Percentiles rank a stretch among this genome's conserved stretches.
These are phyloP conservation scores for Asterophora lycoperdoides DNA, from an alignment of 768 basidiomycete genomes.

Conservation along the genomic window DNA sequence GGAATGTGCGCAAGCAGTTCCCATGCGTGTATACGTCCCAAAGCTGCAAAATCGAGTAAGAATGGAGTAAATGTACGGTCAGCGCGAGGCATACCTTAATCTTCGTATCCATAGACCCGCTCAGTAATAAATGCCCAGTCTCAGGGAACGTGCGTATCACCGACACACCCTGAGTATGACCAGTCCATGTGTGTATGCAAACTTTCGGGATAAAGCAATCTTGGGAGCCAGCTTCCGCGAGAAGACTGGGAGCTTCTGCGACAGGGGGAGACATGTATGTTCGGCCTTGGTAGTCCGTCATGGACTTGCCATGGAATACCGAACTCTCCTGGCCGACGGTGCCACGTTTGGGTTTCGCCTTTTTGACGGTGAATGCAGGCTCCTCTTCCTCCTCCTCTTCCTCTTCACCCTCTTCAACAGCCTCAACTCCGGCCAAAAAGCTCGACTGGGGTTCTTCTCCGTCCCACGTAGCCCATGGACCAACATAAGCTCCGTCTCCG, in stretches of 20 bases:
- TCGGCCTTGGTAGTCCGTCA: slow-evolving; percentile 96
- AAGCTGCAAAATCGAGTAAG: slow-evolving; percentile 49
- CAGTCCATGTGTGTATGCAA: slow-evolving; percentile 97
- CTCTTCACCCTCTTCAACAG: slow-evolving; percentile 48
- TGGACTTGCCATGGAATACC: slow-evolving; percentile 95
- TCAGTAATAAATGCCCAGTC: slow-evolving; percentile 89
- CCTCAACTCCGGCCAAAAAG: slow-evolving; percentile 63
- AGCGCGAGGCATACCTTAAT: slow-evolving; percentile 66
- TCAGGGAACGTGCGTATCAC: slow-evolving; percentile 89
- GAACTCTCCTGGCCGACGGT: slow-evolving; percentile 86
- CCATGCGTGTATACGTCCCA: slow-evolving; percentile 99
- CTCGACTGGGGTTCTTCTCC: slow-evolving; percentile 67
- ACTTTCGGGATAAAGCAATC: slow-evolving; percentile 94
- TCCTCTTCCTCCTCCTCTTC: slow-evolving; percentile 66
- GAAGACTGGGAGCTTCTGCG: slow-evolving; percentile 82
- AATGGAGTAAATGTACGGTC: not conserved
- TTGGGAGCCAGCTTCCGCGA: slow-evolving; percentile 74
- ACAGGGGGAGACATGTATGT: slow-evolving; percentile 96
- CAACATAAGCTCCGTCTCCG: slow-evolving; percentile 85
- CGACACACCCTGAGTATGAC: slow-evolving; percentile 95
- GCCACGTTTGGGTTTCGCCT: slow-evolving; percentile 75
- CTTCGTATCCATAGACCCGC: slow-evolving; percentile 97
- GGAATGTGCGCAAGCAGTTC: slow-evolving; percentile 94
- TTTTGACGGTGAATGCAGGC: slow-evolving; percentile 55
- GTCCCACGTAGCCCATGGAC: slow-evolving; percentile 93